A percentile compares a stretch with the other conserved stretches of the same genome.
Evolutionary conservation across 331 rosid species (phyloP).

Genomic region (Quercus phellos): DNA sequence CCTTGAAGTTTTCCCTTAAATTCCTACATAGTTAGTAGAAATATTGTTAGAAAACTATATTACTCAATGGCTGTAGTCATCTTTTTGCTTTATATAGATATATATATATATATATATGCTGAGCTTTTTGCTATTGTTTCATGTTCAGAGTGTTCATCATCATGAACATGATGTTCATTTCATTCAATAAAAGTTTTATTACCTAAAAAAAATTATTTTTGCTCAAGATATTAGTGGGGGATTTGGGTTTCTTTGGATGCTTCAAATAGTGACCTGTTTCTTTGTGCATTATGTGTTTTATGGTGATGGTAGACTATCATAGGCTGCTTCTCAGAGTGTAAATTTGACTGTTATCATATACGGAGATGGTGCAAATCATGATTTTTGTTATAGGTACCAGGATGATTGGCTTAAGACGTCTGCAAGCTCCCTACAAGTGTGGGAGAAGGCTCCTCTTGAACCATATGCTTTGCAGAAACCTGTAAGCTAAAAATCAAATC

Average conservation of each 20-base stretch:
- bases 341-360: background rate
- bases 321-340: background rate
- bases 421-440: slow-evolving; percentile 64
- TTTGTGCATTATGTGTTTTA: background rate
- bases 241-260: background rate
- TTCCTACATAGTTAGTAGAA: background rate
- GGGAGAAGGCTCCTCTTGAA: slow-evolving; percentile 99
- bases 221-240: background rate
- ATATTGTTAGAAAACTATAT: background rate
- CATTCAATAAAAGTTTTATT: too few relatives aligned
- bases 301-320: background rate
- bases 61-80: background rate
- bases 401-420: slow-evolving; percentile 99
- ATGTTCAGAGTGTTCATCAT: too few relatives aligned
- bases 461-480: slow-evolving; percentile 90
- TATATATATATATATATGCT: too few relatives aligned
- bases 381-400: slow-evolving; percentile 59
- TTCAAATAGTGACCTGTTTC: background rate
- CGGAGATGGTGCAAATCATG: slow-evolving; percentile 4
- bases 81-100: background rate
- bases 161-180: too few relatives aligned
- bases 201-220: too few relatives aligned
- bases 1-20: background rate
- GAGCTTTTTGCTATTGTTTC: too few relatives aligned
- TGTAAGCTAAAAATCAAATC: slow-evolving; percentile 42